A percentile compares a stretch with the other conserved stretches of the same genome.
Evolutionary conservation across 2,329 filamentous ascomycete species (phyloP).

Genomic region (Claviceps africana): DNA sequence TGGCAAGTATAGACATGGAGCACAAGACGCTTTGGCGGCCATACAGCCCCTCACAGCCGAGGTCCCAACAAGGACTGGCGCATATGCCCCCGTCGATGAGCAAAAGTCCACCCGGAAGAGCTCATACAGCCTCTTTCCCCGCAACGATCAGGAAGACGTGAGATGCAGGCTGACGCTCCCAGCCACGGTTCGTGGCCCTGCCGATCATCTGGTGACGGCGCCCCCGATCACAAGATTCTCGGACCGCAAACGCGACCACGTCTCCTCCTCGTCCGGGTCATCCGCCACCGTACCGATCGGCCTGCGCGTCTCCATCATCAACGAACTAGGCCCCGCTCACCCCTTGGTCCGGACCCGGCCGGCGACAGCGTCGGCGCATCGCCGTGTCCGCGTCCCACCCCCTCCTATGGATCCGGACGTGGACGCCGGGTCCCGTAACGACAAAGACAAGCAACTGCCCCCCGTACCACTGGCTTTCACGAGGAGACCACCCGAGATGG

Average conservation of each 20-base stretch:
- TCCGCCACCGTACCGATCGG: conserved; percentile 60
- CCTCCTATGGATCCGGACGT: background rate
- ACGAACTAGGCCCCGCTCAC: conserved; percentile 28
- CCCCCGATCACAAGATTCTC: conserved; percentile 28
- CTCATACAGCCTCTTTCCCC: conserved; percentile 9
- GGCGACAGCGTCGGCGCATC: background rate
- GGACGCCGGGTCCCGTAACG: background rate
- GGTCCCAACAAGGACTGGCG: background rate
- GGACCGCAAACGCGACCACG: conserved; percentile 28
- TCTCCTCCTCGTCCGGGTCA: conserved; percentile 50
- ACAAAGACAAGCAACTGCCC: conserved; percentile 14
- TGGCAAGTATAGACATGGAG: too few relatives aligned
- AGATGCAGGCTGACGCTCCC: conserved; percentile 27
- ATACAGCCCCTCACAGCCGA: background rate
- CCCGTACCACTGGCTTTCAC: conserved; percentile 17
- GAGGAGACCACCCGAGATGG: conserved; percentile 5
- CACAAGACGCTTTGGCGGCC: background rate
- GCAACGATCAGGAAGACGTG: conserved; percentile 1
- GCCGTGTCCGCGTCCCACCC: background rate
- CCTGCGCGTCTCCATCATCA: conserved; percentile 48
- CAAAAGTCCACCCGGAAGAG: background rate
- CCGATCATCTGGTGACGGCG: conserved; percentile 18
- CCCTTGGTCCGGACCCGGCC: conserved; percentile 6
- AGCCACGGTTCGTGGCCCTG: conserved; percentile 8
- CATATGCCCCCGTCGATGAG: background rate